Base-by-base conservation (phyloP, 75 land plant genomes). In the Adiantum capillusveneris region DNA sequence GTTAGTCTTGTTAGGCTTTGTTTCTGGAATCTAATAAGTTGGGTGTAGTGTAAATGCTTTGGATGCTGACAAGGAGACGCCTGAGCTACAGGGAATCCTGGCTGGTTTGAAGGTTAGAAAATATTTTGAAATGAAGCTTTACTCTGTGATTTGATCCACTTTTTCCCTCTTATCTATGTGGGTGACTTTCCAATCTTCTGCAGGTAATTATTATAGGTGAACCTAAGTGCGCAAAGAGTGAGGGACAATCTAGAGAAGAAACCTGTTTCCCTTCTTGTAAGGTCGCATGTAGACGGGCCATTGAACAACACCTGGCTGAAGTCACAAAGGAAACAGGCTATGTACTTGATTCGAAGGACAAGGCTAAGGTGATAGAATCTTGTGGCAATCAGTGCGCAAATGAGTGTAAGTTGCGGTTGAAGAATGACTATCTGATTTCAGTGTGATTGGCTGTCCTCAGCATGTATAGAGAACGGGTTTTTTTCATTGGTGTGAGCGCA, bases 31-130 rank as follows among this genome's bases (percentile, higher is more conserved):
- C n/a, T n/a, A n/a, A n/a, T n/a, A n/a, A n/a, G n/a, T n/a, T n/a
- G n/a, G n/a, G n/a, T 63, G 58, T 66, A 71, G 73, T 64, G 65
- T 71, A 42, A 71, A 71, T 58, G 67, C 56, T 21, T 37, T 71
- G 60, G 73, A 64, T 36, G 67, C 68, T 22, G 64, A 59, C 62
- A 57, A 59, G 59, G 73, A 71, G 44, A 62, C 49, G 41, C 72
- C 72, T 36, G 72, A 69, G 44, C 21, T 69, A 31, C 72, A 69
- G 56, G 65, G 61, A 1, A 53, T 71, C 21, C 73, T 68, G 37
- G 61, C 73, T 21, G 73, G 68, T 30, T 51, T 71, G n/a, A 71
- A 71, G 60, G 73, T 71, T 22, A 18, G 31, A 7, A 28, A 26
- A 27, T 54, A 26, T 31, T n/a, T 46, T 6, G 21, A 46, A 46